Evolutionary conservation across 2,329 filamentous ascomycete species (phyloP).

Genomic region (Fusarium tjaetaba): DNA sequence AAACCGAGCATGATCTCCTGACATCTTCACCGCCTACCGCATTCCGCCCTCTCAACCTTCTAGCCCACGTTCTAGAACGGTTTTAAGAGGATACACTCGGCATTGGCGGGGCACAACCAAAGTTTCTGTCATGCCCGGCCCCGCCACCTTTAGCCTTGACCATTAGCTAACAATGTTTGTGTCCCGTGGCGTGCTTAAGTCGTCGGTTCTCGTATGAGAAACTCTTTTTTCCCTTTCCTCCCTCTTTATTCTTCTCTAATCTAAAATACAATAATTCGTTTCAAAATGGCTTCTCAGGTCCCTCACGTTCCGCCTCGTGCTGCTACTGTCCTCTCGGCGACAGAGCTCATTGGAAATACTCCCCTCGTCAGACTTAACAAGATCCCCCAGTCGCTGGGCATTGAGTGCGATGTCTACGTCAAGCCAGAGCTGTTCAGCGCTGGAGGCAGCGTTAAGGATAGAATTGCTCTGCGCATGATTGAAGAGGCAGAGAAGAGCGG

Average conservation of each 20-base stretch:
- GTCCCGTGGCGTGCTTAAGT: constrained; percentile 42
- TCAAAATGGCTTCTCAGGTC: constrained; percentile 42
- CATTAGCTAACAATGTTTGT: constrained; percentile 27
- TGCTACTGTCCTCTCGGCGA: constrained; percentile 68
- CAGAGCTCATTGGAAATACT: constrained; percentile 92
- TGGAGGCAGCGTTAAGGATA: constrained; percentile 92
- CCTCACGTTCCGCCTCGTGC: constrained; percentile 48
- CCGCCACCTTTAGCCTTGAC: constrained; percentile 5
- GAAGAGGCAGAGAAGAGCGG: constrained; percentile 92
- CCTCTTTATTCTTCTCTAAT: background rate
- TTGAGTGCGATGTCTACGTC: constrained; percentile 88
- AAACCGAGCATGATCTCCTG: background rate
- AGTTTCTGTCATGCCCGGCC: constrained; percentile 28
- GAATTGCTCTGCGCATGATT: constrained; percentile 96
- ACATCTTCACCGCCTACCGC: constrained; percentile 14
- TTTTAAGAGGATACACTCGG: constrained; percentile 43
- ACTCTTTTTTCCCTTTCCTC: background rate
- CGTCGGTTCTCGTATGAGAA: constrained; percentile 26
- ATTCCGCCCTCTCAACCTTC: background rate
- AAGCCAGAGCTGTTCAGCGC: constrained; percentile 96
- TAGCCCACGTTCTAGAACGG: constrained; percentile 23
- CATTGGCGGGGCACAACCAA: constrained; percentile 43
- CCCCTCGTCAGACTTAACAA: constrained; percentile 95
- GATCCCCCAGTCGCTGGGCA: constrained; percentile 88
- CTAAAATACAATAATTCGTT: background rate